phyloP scores from a whole-genome alignment of 2,329 filamentous ascomycete species.

The Botrytis paeoniae region DNA sequence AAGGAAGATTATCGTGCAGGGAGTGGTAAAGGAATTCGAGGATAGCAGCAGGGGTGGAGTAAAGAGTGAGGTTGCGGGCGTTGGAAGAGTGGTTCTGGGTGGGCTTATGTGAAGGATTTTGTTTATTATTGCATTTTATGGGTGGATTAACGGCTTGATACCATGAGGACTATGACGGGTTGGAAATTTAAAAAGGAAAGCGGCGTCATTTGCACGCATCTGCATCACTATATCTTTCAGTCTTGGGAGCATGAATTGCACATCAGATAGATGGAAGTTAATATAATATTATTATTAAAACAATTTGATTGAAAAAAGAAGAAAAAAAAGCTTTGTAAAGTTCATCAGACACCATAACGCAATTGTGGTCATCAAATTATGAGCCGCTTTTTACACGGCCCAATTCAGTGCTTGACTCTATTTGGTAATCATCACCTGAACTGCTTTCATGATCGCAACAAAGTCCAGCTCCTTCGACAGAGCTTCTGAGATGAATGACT shows the following conservation, averaged over 20 bases:
- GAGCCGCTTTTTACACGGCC: slow-evolving; percentile 41
- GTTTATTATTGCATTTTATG: slow-evolving; percentile 20
- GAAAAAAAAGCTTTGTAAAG: slow-evolving; percentile 22
- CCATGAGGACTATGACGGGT: slow-evolving; percentile 5
- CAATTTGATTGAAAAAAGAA: not conserved
- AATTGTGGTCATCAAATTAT: slow-evolving; percentile 46
- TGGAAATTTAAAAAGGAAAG: not conserved
- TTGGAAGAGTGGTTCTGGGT: slow-evolving; percentile 85
- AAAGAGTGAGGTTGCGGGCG: slow-evolving; percentile 76
- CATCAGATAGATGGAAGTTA: not conserved
- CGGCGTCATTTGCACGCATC: slow-evolving; percentile 9
- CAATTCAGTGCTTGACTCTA: slow-evolving; percentile 99
- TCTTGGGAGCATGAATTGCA: not conserved
- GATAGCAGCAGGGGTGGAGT: slow-evolving; percentile 74
- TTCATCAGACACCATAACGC: slow-evolving; percentile 52
- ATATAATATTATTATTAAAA: not conserved
- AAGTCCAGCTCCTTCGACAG: slow-evolving; percentile 68
- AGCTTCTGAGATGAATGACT: slow-evolving; percentile 48
- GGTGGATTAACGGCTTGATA: slow-evolving; percentile 17
- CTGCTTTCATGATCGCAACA: slow-evolving; percentile 25
- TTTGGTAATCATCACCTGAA: slow-evolving; percentile 88
- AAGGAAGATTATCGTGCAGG: slow-evolving; percentile 83
- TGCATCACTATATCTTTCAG: not conserved
- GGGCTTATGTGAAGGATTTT: slow-evolving; percentile 63
- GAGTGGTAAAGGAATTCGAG: slow-evolving; percentile 89